Evolutionary conservation across 108 stramenopile species (phyloP).

Genomic region (Poteriospumella lacustris): DNA sequence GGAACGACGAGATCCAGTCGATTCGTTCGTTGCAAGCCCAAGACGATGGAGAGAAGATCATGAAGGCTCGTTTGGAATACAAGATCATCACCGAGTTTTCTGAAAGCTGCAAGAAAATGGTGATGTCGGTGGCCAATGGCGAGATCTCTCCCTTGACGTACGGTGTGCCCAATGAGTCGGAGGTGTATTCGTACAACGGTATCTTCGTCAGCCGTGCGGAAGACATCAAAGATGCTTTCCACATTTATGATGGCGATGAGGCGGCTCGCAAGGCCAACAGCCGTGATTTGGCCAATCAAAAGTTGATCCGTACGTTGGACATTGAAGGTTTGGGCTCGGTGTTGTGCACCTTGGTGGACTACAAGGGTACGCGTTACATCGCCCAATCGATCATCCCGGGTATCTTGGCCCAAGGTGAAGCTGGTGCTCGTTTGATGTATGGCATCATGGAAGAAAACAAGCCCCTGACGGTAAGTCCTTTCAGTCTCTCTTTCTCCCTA

Average conservation of each 20-base stretch:
- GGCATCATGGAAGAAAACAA: constrained; percentile 11
- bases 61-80: constrained; percentile 13
- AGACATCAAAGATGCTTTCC: constrained; percentile 14
- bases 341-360: not conserved
- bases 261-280: not conserved
- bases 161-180: not conserved
- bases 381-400: constrained; percentile 23
- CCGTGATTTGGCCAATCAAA: constrained; percentile 11
- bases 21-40: constrained; percentile 1
- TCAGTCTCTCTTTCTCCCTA: not conserved
- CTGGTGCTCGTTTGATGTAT: constrained; percentile 15
- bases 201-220: constrained; percentile 25
- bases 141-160: not conserved
- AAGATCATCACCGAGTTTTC: constrained; percentile 22
- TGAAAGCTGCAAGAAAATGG: not conserved
- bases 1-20: constrained; percentile 26
- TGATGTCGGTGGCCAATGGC: not conserved
- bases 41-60: not conserved
- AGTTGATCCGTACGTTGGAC: not conserved
- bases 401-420: constrained; percentile 3
- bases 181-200: constrained; percentile 3
- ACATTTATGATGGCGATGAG: constrained; percentile 12
- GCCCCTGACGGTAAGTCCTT: not conserved
- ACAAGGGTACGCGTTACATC: constrained; percentile 3
- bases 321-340: not conserved